A percentile compares a stretch with the other conserved stretches of the same genome.
Conservation (phyloP, 306 rosid species). For the Vicia villosa region DNA sequence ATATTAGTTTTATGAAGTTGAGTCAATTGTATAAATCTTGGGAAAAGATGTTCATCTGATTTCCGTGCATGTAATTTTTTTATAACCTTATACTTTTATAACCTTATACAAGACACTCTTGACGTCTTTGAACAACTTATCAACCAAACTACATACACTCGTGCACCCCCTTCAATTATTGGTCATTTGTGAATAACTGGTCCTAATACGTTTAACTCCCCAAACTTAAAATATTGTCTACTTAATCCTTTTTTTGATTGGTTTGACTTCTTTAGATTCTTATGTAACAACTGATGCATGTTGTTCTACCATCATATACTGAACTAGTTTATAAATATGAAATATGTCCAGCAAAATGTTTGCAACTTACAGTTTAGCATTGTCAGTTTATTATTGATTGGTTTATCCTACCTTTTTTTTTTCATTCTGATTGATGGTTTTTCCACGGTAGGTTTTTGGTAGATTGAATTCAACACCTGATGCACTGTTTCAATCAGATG, state of each 20-base stretch:
- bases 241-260: background rate
- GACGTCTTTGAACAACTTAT: background rate
- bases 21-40: conserved; percentile 15
- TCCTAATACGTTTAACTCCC: background rate
- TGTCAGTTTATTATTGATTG: conserved; percentile 7
- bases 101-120: background rate
- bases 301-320: background rate
- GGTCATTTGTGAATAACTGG: background rate
- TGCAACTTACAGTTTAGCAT: background rate
- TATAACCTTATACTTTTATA: background rate
- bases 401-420: background rate
- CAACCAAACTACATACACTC: background rate
- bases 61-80: background rate
- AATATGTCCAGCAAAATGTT: background rate
- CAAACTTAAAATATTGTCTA: background rate
- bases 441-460: conserved; percentile 36
- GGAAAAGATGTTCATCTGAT: conserved; percentile 22
- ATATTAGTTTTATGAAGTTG: background rate
- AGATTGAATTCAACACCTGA: conserved; percentile 47
- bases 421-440: conserved; percentile 27
- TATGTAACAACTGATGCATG: conserved; percentile 5
- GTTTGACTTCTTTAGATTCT: background rate
- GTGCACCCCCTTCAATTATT: background rate
- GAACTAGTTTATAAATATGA: conserved; percentile 10
- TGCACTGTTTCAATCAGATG: conserved; percentile 45